These are phyloP conservation scores for Inga leiocalycina DNA, from an alignment of 306 rosid genomes.

Conservation along the genomic window DNA sequence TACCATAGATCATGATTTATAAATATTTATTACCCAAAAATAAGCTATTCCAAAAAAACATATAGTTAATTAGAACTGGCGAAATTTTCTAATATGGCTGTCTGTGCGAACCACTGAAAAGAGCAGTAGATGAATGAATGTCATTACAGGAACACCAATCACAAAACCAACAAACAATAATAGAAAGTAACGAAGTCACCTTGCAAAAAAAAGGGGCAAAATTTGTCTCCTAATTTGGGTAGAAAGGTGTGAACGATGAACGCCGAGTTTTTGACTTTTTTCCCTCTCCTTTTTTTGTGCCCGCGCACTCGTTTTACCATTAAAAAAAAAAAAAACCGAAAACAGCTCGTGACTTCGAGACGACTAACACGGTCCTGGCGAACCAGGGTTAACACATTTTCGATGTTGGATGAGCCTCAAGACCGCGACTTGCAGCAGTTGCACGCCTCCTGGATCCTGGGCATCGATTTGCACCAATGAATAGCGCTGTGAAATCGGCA, in stretches of 20 bases:
- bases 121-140: neutral
- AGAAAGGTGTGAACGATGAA: neutral
- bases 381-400: neutral
- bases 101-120: neutral
- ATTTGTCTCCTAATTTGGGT: neutral
- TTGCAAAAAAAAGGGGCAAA: neutral
- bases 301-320: neutral
- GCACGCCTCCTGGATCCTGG: neutral
- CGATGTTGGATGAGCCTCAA: neutral
- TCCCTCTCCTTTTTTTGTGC: neutral
- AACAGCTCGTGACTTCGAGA: neutral
- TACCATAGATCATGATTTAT: no score
- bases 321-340: neutral
- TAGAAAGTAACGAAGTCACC: neutral
- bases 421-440: neutral
- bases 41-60: no score
- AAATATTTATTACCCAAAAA: no score
- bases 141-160: neutral
- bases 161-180: neutral
- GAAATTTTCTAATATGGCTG: neutral
- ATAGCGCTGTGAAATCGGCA: constrained; percentile 53
- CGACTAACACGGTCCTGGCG: neutral
- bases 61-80: no score
- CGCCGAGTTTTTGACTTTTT: no score
- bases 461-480: constrained; percentile 49